Evolutionary conservation across 192 early-diverging fungal genomes (phyloP).

Genomic region (Coemansia sp.): DNA sequence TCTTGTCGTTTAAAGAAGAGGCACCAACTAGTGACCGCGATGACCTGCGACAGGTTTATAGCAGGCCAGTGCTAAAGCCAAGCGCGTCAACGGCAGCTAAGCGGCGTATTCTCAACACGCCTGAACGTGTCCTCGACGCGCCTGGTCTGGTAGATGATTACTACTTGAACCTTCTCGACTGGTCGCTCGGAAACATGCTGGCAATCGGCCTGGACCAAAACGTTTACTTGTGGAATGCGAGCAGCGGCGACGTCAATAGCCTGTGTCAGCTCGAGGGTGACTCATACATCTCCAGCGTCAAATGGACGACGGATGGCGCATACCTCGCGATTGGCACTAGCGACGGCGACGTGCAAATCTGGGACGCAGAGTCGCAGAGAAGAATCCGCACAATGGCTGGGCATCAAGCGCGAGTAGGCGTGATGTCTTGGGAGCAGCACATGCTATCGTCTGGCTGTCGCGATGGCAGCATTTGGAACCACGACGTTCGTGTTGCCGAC

Average conservation of each 20-base stretch:
- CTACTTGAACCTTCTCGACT: constrained; percentile 94
- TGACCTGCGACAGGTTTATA: constrained; percentile 61
- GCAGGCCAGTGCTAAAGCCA: constrained; percentile 38
- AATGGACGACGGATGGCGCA: constrained; percentile 71
- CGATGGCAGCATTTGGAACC: constrained; percentile 92
- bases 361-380: constrained; percentile 77
- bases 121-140: constrained; percentile 87
- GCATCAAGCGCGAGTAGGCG: constrained; percentile 77
- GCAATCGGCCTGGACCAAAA: constrained; percentile 84
- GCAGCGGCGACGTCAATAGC: constrained; percentile 61
- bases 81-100: constrained; percentile 34
- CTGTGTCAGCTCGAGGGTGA: constrained; percentile 53
- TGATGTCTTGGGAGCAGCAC: constrained; percentile 81
- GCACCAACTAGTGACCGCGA: constrained; percentile 64
- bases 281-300: constrained; percentile 68
- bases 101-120: constrained; percentile 75
- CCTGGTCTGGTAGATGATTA: constrained; percentile 90
- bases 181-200: constrained; percentile 78
- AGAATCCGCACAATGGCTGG: constrained; percentile 84
- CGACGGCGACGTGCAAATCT: constrained; percentile 84
- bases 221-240: constrained; percentile 92
- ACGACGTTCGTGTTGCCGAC: constrained; percentile 86
- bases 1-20: constrained; percentile 77
- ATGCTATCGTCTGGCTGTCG: constrained; percentile 81
- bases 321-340: constrained; percentile 71